Conservation (phyloP, 83 land plant species). For the Picea abies region DNA sequence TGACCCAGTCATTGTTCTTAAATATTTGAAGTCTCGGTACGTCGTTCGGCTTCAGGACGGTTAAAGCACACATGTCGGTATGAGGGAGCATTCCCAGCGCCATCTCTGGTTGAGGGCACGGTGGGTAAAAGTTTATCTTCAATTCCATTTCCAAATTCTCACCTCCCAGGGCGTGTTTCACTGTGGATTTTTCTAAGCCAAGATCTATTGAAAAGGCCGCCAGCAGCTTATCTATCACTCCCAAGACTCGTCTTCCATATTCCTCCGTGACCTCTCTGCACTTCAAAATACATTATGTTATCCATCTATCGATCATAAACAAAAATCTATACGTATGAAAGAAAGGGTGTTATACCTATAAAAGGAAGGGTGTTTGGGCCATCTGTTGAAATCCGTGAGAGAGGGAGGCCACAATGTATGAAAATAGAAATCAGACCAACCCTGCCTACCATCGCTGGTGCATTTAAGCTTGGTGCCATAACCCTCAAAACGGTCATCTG, state of each 20-base stretch:
- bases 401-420: conserved; percentile 33
- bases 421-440: conserved; percentile 41
- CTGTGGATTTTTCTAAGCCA: conserved; percentile 40
- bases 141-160: conserved; percentile 20
- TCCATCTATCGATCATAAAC: background rate
- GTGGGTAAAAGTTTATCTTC: no score
- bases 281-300: background rate
- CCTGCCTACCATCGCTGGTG: conserved; percentile 47
- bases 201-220: conserved; percentile 32
- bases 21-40: conserved; percentile 68
- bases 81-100: conserved; percentile 64
- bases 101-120: conserved; percentile 50
- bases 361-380: conserved; percentile 31
- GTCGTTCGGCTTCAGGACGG: conserved; percentile 64
- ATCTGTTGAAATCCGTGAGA: conserved; percentile 27
- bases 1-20: conserved; percentile 54
- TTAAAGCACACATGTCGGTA: conserved; percentile 58
- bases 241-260: conserved; percentile 26
- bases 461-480: conserved; percentile 51
- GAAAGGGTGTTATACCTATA: conserved; percentile 16
- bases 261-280: conserved; percentile 51
- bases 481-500: conserved; percentile 28
- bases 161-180: conserved; percentile 18
- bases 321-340: conserved; percentile 29
- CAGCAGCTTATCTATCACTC: conserved; percentile 24